phyloP scores from a whole-genome alignment of 164 flowering plant species.

The Stephania japonica region DNA sequence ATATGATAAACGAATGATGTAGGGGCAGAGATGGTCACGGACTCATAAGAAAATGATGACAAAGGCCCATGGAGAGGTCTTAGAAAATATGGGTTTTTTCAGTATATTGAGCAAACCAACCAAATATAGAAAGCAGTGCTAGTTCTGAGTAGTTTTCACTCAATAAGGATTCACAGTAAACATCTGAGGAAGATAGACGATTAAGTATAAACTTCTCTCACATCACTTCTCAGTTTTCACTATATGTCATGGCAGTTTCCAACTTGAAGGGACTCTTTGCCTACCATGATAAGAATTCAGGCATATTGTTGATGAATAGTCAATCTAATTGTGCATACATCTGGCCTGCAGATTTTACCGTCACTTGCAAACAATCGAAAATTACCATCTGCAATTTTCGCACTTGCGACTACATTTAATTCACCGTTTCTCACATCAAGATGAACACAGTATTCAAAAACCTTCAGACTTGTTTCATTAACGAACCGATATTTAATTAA shows the following conservation, averaged over 20 bases:
- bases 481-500: too few relatives aligned
- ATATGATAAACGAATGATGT: not conserved
- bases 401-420: too few relatives aligned
- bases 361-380: too few relatives aligned
- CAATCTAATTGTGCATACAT: too few relatives aligned
- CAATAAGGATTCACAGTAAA: constrained; percentile 9
- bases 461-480: too few relatives aligned
- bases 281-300: constrained; percentile 69
- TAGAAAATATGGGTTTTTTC: not conserved
- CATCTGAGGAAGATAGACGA: too few relatives aligned
- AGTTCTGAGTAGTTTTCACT: constrained; percentile 28
- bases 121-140: not conserved
- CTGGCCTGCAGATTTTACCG: too few relatives aligned
- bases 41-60: not conserved
- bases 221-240: constrained; percentile 58
- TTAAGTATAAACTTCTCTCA: constrained; percentile 35
- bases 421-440: too few relatives aligned
- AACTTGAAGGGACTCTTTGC: constrained; percentile 76
- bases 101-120: not conserved
- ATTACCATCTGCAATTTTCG: too few relatives aligned
- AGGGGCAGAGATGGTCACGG: not conserved
- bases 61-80: not conserved
- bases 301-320: constrained; percentile 42
- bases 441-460: too few relatives aligned
- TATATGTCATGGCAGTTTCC: constrained; percentile 42